Evolutionary conservation across 2,329 filamentous ascomycete species (phyloP), one percentile per base, ranked within the genome.

Genomic region (Ophiobolus disseminans): DNA sequence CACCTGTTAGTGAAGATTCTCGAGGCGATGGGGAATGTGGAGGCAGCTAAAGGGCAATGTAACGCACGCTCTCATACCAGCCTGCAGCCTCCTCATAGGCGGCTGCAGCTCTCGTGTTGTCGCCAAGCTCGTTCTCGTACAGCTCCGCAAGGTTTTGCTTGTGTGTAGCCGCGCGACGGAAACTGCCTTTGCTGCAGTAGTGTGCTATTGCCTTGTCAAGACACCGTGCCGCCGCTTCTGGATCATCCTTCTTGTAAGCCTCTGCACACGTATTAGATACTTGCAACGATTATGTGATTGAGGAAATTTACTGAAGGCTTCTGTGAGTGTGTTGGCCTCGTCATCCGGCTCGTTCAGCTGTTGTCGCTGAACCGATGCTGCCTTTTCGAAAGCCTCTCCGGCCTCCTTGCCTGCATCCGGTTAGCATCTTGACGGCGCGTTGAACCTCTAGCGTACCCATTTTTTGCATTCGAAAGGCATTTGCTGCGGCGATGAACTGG

Each of bases 271-370:
- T 9, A 32, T 65, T 46, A 70, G 53, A 59, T 10, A n/a, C 3
- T n/a, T 0, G 4, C 11, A 1, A 5, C 9, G 2, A n/a, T 3
- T 17, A 25, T 1, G 8, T 3, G 8, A 13, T 5, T 10, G 3
- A 2, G 1, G 5, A 35, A 16, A 16, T 61, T 14, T 67, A 73
- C 70, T 97, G 83, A 92, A 97, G 42, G 94, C 94, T 73, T 97
- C 92, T 66, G 88, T 85, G 53, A 91, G 79, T 38, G 88, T 88
- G 75, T 96, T 95, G 57, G 93, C 92, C 38, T 91, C 91, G 70
- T 97, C 94, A 71, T 96, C 90, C 32, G 89, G 90, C 69, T 97
- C 92, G 70, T 91, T 95, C 40, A 97, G 83, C 64, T 92, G 87
- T 59, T 86, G 82, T 40, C 79, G 83, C 73, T 96, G 90, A 50